Evolutionary conservation across 176 grass and related monocot genomes (phyloP), one percentile per base, ranked within the genome.

Genomic region (Canna indica): DNA sequence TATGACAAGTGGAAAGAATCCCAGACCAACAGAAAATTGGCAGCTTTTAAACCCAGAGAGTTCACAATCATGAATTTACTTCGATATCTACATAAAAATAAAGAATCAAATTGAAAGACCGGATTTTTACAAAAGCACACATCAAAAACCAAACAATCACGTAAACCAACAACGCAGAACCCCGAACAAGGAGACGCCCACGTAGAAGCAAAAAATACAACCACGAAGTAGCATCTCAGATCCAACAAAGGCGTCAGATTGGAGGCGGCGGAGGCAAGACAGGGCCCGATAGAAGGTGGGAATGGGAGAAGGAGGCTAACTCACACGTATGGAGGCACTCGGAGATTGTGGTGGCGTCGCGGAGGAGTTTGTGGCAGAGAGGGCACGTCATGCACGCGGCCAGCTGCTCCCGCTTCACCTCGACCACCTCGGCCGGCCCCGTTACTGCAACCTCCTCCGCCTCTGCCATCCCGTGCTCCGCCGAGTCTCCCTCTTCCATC

Each of bases 291-390:
- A 32, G 63, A 27, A 42, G 27, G 20, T 35, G 29, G 38, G 63
- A 9, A 15, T 32, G 54, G 47, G 28, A 36, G 18, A 50, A 47
- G 34, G 54, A 77, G 60, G 69, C 28, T 25, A 33, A 76, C 95
- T 85, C 56, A 99, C 95, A 99, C 25, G 90, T 88, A 44, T 99
- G 90, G 69, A 90, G 82, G 80, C 95, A 99, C 82, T 90, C 76
- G 58, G 81, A 69, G 76, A 99, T 75, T 80, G 95, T 82, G 80
- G 84, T 94, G 73, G 90, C 95, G 60, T 90, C 84, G 26, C 90
- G 75, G 22, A 99, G 54, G 69, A 90, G 81, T 5, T 78, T 86
- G 33, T 33, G 60, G 81, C 95, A 99, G 82, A 99, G 82, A 7
- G 84, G 94, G 74, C 95, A 99, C 75, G 95, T 99, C 70, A 99